Evolutionary conservation across 106 monocot genomes (phyloP), one percentile per base, ranked within the genome.

Genomic region (Apostasia ramifera): DNA sequence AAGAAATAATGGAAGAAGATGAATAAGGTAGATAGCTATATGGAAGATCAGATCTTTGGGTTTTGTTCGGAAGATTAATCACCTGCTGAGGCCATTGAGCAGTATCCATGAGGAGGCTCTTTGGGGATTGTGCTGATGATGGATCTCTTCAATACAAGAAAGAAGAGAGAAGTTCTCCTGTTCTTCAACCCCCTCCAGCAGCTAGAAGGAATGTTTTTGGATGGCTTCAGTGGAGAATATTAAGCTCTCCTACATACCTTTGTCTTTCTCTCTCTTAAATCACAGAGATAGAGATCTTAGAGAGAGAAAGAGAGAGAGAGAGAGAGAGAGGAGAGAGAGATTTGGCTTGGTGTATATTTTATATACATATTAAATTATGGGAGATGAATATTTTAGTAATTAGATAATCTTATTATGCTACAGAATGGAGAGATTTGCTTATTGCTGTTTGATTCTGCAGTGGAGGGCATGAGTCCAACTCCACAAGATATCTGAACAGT

Each of bases 11-110:
- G 12, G 44, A 61, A 43, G 61, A 61, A 61, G 7, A 26, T 26
- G 26, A 26, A 26, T 26, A 26, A 26, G 26, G 26, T 0, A 26
- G 26, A 26, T 26, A 26, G 26, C 26, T 26, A 26, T 26, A 50
- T 11, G 11, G 42, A 10, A 64, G 45, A 47, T 47, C 47, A 47
- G 64, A 64, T 64, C 64, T 64, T 26, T 61, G 12, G 14, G 60
- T 39, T 60, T 60, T 40, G 40, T 4, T 13, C 26, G 26, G 26
- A 26, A 26, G n/a, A 1, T 11, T 44, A n/a, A 3, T 45, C 47
- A 64, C 65, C 65, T 65, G 46, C 12, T 65, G 65, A 65, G 47
- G 47, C 65, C 65, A 65, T 7, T 65, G 47, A 65, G 4, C 65
- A 26, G 65, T 47, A 48, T 65, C 65, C 65, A 65, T 65, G 65